A percentile compares a stretch with the other conserved stretches of the same genome.
phyloP scores from a whole-genome alignment of 2,329 filamentous ascomycete species.

The Colletotrichum eremochloae region DNA sequence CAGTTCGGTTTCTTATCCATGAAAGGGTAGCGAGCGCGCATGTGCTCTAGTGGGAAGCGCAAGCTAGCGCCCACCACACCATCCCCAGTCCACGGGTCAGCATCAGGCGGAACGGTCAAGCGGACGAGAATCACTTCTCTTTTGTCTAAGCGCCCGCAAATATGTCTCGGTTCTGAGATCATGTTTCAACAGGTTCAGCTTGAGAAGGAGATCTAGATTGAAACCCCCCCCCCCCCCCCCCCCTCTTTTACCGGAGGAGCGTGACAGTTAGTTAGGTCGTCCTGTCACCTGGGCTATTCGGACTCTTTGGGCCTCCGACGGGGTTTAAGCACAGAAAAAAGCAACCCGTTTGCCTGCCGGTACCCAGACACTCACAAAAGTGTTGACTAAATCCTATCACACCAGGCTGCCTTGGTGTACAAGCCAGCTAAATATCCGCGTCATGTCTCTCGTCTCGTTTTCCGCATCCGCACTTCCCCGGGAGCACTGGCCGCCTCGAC shows the following conservation, averaged over 20 bases:
- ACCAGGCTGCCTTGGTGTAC: constrained; percentile 4
- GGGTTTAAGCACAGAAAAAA: background rate
- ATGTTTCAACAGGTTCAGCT: constrained; percentile 36
- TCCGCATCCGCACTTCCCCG: constrained; percentile 38
- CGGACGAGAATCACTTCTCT: constrained; percentile 20
- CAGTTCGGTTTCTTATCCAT: constrained; percentile 12
- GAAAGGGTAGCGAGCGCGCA: constrained; percentile 17
- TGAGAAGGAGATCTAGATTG: background rate
- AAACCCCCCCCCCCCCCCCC: background rate
- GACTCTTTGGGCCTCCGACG: background rate
- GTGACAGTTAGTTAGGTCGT: background rate
- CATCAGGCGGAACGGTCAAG: constrained; percentile 38
- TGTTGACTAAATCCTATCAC: constrained; percentile 22
- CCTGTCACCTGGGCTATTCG: background rate
- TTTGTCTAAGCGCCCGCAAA: constrained; percentile 24
- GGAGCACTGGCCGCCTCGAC: constrained; percentile 28
- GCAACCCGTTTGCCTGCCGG: constrained; percentile 10
- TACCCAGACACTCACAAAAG: constrained; percentile 11
- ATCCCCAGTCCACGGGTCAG: constrained; percentile 25
- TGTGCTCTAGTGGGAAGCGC: constrained; percentile 22
- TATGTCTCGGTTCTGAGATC: constrained; percentile 35
- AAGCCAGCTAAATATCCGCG: constrained; percentile 23
- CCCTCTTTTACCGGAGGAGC: background rate
- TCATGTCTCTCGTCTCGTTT: constrained; percentile 41
- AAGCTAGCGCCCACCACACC: constrained; percentile 30